These are phyloP conservation scores for Ascochyta clinopodiicola DNA, from an alignment of 2,329 filamentous ascomycete species.

Conservation along the genomic window DNA sequence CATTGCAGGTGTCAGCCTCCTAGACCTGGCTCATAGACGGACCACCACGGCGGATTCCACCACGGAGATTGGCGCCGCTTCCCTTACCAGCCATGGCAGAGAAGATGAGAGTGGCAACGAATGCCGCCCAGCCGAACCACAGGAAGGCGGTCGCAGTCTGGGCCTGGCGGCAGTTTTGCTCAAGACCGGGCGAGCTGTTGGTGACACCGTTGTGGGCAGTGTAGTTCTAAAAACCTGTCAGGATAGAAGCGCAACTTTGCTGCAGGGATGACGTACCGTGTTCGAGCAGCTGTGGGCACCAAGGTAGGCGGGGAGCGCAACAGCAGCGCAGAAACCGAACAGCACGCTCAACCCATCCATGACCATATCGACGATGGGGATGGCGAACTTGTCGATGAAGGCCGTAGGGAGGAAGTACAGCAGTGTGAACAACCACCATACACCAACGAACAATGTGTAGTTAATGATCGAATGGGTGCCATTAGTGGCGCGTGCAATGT, in stretches of 20 bases:
- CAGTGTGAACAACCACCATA: slow-evolving; percentile 69
- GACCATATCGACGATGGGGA: slow-evolving; percentile 61
- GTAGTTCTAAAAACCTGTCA: slow-evolving; percentile 45
- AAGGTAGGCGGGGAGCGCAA: slow-evolving; percentile 75
- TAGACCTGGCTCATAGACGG: slow-evolving; percentile 65
- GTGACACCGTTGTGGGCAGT: slow-evolving; percentile 63
- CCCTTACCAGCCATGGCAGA: slow-evolving; percentile 63
- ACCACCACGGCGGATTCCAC: slow-evolving; percentile 54
- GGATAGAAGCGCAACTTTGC: background rate
- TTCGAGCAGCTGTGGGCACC: slow-evolving; percentile 72
- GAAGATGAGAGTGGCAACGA: slow-evolving; percentile 61
- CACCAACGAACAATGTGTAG: slow-evolving; percentile 73
- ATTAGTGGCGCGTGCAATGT: slow-evolving; percentile 60
- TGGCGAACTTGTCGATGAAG: slow-evolving; percentile 60
- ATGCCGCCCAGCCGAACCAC: slow-evolving; percentile 76
- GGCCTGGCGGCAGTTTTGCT: slow-evolving; percentile 74
- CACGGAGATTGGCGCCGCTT: slow-evolving; percentile 52
- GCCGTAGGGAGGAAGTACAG: slow-evolving; percentile 67
- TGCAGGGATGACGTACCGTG: slow-evolving; percentile 50
- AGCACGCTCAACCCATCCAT: slow-evolving; percentile 67
- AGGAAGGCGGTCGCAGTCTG: slow-evolving; percentile 78
- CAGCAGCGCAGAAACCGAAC: slow-evolving; percentile 73
- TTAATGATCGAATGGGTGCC: slow-evolving; percentile 65
- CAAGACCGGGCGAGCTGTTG: slow-evolving; percentile 64
- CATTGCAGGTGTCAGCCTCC: slow-evolving; percentile 28